Evolutionary conservation across 2,329 filamentous ascomycete genomes (phyloP), one percentile per base, ranked within the genome.

Genomic region (Verticillium albo-atrum): DNA sequence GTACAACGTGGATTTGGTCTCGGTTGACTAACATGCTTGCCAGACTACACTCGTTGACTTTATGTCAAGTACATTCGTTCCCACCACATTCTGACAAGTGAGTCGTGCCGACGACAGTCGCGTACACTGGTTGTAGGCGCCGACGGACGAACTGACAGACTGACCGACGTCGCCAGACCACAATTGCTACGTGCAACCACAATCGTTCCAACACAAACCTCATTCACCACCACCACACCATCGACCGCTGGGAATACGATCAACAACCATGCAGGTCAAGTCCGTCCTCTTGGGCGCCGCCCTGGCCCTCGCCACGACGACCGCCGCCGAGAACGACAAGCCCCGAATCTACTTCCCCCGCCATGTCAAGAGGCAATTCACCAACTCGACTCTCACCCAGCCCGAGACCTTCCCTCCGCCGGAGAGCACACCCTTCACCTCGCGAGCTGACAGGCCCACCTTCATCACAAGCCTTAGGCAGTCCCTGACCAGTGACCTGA

Each of bases 11-110:
- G 42, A 7, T 23, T 23, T 47, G n/a, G 42, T 47, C n/a, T 47
- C 42, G 42, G 42, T 47, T 23, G n/a, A 23, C 27, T 53, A 53
- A 53, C 23, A 53, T 20, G 51, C 51, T 28, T 28, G 51, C 17
- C 56, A 71, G 69, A 71, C 62, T 66, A 80, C 81, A 71, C 75
- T 83, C 79, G 69, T 84, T 83, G 78, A 80, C 75, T 76, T 67
- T 71, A 72, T 77, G 81, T 84, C 82, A 84, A 82, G 77, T 83
- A 82, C 82, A 82, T 76, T 85, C 83, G 77, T 82, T 84, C 66
- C 25, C 67, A 73, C 71, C 68, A 68, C 66, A 68, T 71, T 74
- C 79, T 82, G 79, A 82, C 80, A 79, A 58, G 76, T 78, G 67
- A 74, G 75, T 77, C 42, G 42, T 47, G 42, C 25, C 17, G 20